Conservation (phyloP, 148 eudicot genomes). For the Pouteria glomerata region DNA sequence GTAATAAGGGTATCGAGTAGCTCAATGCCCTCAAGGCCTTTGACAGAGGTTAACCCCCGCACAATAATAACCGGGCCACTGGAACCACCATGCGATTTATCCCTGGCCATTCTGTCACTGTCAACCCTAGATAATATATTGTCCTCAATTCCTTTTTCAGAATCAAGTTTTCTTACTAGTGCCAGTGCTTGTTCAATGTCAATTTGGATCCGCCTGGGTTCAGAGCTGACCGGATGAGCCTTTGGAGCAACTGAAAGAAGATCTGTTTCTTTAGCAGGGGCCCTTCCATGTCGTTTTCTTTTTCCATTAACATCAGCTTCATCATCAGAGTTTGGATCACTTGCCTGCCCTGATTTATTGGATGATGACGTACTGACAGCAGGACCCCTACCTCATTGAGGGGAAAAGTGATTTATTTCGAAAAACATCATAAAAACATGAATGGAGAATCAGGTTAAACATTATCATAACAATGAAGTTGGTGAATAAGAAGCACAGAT, state of each 20-base stretch:
- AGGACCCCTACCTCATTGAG: constrained; percentile 64
- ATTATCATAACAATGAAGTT: too few species aligned
- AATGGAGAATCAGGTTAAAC: too few species aligned
- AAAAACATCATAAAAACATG: not conserved
- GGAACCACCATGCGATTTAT: constrained; percentile 76
- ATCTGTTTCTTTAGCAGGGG: constrained; percentile 51
- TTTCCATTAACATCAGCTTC: constrained; percentile 68
- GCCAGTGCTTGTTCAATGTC: constrained; percentile 85
- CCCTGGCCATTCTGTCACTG: constrained; percentile 65
- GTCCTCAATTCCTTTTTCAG: constrained; percentile 87
- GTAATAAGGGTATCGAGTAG: constrained; percentile 87
- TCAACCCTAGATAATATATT: constrained; percentile 73
- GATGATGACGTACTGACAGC: constrained; percentile 37
- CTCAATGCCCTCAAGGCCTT: constrained; percentile 95
- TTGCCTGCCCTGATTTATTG: constrained; percentile 65
- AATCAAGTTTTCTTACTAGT: constrained; percentile 74
- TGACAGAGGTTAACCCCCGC: constrained; percentile 71
- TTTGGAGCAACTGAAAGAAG: constrained; percentile 70
- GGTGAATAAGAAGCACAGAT: too few species aligned
- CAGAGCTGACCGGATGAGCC: constrained; percentile 80
- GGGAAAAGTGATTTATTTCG: constrained; percentile 6
- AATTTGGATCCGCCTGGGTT: constrained; percentile 62
- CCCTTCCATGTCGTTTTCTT: constrained; percentile 69
- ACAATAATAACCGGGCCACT: constrained; percentile 83
- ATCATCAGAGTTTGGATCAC: constrained; percentile 77